Evolutionary conservation across 139 green algal species (phyloP).

Genomic region (Chlorella sp.): DNA sequence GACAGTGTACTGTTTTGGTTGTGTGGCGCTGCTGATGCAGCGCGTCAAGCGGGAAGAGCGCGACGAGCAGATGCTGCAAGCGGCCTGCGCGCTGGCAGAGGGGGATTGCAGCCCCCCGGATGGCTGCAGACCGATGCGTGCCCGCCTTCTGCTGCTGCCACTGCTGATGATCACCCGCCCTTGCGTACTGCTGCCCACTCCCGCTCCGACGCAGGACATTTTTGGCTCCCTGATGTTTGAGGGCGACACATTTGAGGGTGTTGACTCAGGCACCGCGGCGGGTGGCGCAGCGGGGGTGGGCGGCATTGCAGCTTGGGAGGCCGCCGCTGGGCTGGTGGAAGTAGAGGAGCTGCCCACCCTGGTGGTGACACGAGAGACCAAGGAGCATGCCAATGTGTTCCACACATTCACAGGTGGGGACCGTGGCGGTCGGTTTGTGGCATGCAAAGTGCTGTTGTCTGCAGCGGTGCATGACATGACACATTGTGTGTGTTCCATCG

Average conservation of each 20-base stretch:
- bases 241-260: not conserved
- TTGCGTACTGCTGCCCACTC: not conserved
- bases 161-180: not conserved
- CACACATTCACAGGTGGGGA: constrained; percentile 41
- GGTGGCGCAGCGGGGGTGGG: not conserved
- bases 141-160: not conserved
- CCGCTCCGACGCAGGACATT: constrained; percentile 53
- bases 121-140: not conserved
- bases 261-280: not conserved
- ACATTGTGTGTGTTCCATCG: too few species aligned
- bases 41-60: too few species aligned
- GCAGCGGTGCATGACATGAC: too few species aligned
- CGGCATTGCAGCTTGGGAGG: too few species aligned
- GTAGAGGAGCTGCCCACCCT: constrained; percentile 36
- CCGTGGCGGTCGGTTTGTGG: too few species aligned
- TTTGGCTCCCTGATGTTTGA: constrained; percentile 32
- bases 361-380: constrained; percentile 48
- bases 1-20: too few species aligned
- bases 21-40: too few species aligned
- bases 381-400: constrained; percentile 56
- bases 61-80: too few species aligned
- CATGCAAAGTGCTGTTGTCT: too few species aligned
- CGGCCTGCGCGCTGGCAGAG: too few species aligned
- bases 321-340: too few species aligned
- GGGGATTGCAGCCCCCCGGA: too few species aligned